Base-by-base conservation (phyloP, 2,329 filamentous ascomycete genomes). In the Epichloe typhina region DNA sequence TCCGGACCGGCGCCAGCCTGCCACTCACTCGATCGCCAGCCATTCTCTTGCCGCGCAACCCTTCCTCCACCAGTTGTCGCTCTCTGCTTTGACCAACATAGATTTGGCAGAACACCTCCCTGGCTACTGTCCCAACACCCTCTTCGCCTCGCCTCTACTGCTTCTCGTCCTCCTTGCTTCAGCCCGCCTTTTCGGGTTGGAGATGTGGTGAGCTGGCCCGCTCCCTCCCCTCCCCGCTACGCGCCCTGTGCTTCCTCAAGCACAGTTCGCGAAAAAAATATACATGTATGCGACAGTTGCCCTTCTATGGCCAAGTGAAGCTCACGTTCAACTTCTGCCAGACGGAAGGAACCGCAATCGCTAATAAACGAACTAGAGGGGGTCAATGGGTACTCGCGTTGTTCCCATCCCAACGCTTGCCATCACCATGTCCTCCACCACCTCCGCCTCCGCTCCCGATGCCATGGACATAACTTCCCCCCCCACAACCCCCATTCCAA, bases 391-490 rank as follows among this genome's bases (percentile, higher is more conserved):
- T 61, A 66, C 70, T 58, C 74, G 75, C 62, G 77, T 79, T 44
- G 68, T 83, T 46, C 77, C 79, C 49, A 78, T 81, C 56, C 69
- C 75, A 54, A 72, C 72, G 51, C 74, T 78, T 38, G 75, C 71
- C 53, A 75, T 79, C 61, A 75, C 77, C 63, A 79, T 76, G 68
- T 79, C 79, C 56, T 72, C 76, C 50, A 73, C 79, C 56, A 72
- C 76, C 50, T 74, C 77, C 19, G 74, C 74, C 46, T 74, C 75
- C 33, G 76, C 73, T 57, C 76, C 79, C 57, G 78, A 82, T 52
- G 76, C 77, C 53, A 83, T 82, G 78, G 79, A 82, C 54, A 72
- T 80, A 55, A 76, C 76, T 37, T 76, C 75, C 38, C 75, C 76
- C 49, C 49, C 72, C 54, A 71, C 68, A 51, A 65, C 71, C 50